A percentile compares a stretch with the other conserved stretches of the same genome.
phyloP scores from a whole-genome alignment of 306 rosid species.

The Dryas alaskensis region DNA sequence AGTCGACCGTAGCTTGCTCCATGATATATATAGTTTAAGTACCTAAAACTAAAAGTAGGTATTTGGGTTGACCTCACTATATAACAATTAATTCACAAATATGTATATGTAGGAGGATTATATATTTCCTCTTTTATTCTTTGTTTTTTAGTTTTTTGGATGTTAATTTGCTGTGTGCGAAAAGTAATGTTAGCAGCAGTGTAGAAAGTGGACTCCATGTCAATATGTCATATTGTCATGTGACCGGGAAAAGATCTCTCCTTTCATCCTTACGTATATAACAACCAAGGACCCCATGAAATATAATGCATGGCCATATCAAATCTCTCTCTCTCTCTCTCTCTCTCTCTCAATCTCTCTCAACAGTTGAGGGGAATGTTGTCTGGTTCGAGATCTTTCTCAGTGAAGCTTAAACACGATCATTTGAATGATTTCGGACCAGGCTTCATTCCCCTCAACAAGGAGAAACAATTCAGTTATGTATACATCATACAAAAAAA shows the following conservation, averaged over 20 bases:
- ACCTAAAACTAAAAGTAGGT: not conserved
- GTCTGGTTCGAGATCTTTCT: constrained; percentile 72
- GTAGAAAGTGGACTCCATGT: constrained; percentile 53
- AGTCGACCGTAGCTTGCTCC: constrained; percentile 3
- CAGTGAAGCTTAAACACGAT: constrained; percentile 24
- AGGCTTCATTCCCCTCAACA: constrained; percentile 94
- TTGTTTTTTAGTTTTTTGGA: not conserved
- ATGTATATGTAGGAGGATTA: not conserved
- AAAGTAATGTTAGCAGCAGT: constrained; percentile 43
- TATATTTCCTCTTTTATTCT: not conserved
- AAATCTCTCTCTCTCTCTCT: constrained; percentile 29
- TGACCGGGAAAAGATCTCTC: constrained; percentile 43
- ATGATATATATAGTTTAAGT: not conserved
- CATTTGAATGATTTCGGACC: constrained; percentile 68
- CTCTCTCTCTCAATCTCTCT: constrained; percentile 16
- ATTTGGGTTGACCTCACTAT: constrained; percentile 21
- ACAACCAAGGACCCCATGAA: constrained; percentile 51
- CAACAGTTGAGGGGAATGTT: constrained; percentile 72
- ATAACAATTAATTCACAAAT: not conserved
- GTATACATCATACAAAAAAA: not conserved
- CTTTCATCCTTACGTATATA: constrained; percentile 54
- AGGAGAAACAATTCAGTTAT: not conserved
- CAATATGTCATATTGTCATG: constrained; percentile 33
- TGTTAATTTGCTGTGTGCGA: constrained; percentile 36
- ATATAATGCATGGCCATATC: constrained; percentile 74